These are phyloP conservation scores for Penicillium lividum DNA, from an alignment of 495 filamentous ascomycete species.

Conservation along the genomic window DNA sequence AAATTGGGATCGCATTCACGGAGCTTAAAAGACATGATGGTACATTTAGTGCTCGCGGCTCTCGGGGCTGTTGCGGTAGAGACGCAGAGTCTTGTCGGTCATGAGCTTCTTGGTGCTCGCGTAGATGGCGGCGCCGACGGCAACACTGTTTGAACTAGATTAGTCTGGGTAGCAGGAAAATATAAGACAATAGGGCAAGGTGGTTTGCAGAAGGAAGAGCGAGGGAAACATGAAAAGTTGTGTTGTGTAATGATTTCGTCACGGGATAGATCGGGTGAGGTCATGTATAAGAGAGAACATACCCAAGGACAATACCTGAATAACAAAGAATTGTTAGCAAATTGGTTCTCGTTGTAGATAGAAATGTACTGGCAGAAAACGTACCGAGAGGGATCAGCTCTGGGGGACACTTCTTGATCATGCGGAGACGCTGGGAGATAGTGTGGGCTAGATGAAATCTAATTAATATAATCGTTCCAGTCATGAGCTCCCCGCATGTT, in stretches of 20 bases:
- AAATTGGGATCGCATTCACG: constrained; percentile 34
- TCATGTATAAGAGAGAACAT: constrained; percentile 33
- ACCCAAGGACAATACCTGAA: constrained; percentile 81
- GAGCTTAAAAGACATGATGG: constrained; percentile 39
- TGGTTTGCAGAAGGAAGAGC: constrained; percentile 10
- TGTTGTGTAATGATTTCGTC: constrained; percentile 8
- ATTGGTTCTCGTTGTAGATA: background rate
- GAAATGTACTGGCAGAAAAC: constrained; percentile 24
- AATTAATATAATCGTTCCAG: constrained; percentile 31
- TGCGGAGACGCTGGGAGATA: constrained; percentile 91
- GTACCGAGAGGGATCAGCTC: constrained; percentile 95
- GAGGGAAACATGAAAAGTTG: constrained; percentile 16
- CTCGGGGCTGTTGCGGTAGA: constrained; percentile 56
- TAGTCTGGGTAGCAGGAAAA: background rate
- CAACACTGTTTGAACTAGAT: constrained; percentile 54
- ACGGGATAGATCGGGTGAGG: constrained; percentile 20
- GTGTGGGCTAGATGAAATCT: constrained; percentile 72
- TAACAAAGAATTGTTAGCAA: constrained; percentile 25
- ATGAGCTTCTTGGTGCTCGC: constrained; percentile 77
- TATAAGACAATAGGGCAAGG: background rate
- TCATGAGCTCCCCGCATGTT: background rate
- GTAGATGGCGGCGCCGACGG: constrained; percentile 73
- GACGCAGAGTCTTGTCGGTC: constrained; percentile 88
- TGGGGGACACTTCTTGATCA: constrained; percentile 81
- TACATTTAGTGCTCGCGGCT: constrained; percentile 51